These are phyloP conservation scores for Agroathelia rolfsii DNA, from an alignment of 1,284 basidiomycete species.

Conservation along the genomic window DNA sequence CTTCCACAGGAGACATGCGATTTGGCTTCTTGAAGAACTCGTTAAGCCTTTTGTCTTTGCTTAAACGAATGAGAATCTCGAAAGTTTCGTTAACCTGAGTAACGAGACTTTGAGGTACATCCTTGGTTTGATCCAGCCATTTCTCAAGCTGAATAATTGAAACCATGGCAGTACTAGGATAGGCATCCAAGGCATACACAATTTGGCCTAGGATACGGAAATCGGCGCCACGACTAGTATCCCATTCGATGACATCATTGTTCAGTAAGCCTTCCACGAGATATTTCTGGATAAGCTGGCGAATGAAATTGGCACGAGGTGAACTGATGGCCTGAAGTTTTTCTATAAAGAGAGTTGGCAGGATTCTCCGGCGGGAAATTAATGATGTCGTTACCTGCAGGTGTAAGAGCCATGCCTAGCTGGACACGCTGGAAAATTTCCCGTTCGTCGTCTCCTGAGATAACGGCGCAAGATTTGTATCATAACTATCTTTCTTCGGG, in stretches of 20 bases:
- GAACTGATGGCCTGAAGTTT: slow-evolving; percentile 56
- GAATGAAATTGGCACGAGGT: slow-evolving; percentile 41
- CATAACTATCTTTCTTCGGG: too few species aligned
- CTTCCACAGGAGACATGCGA: slow-evolving; percentile 54
- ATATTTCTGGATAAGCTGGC: slow-evolving; percentile 36
- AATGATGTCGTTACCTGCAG: slow-evolving; percentile 32
- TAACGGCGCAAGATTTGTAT: too few species aligned
- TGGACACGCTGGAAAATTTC: slow-evolving; percentile 56
- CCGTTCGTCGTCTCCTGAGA: too few species aligned
- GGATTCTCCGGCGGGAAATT: neutral
- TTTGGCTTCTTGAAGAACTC: slow-evolving; percentile 25
- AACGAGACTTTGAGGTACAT: slow-evolving; percentile 24
- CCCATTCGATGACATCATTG: slow-evolving; percentile 40
- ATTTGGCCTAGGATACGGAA: slow-evolving; percentile 51
- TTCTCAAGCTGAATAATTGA: slow-evolving; percentile 47
- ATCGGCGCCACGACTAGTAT: slow-evolving; percentile 47
- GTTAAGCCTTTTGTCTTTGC: slow-evolving; percentile 22
- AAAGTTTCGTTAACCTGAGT: slow-evolving; percentile 31
- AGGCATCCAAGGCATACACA: slow-evolving; percentile 40
- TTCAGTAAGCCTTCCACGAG: slow-evolving; percentile 31
- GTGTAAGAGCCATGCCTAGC: slow-evolving; percentile 68
- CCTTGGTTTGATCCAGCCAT: slow-evolving; percentile 34
- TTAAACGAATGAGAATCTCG: slow-evolving; percentile 32
- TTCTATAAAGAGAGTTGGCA: slow-evolving; percentile 25
- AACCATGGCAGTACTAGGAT: too few species aligned